Base-by-base conservation (phyloP, 2,329 filamentous ascomycete species). In the Ceratocystis papillata region DNA sequence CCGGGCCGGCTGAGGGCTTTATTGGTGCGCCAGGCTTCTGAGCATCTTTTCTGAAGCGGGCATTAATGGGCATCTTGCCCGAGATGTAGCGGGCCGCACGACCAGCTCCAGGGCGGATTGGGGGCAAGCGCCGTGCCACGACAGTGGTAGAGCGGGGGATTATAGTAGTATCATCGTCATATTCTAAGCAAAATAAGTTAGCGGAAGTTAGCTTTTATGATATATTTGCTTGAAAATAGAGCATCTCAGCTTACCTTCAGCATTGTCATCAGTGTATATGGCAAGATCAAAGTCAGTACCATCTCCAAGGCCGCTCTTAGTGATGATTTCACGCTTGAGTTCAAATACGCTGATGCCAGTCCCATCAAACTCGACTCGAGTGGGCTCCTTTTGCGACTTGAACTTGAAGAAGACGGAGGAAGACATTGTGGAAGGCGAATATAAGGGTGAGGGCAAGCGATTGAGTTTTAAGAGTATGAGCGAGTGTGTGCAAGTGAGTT, bases 341-440 rank as follows among this genome's bases (percentile, higher is more conserved):
- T 99, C 95, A 78, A 97, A 99, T 70, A 97, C 94, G 69, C 93
- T 96, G 74, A 97, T 96, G 77, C 90, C 90, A 72, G 93, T 96
- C 74, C 94, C 94, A 77, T 99, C 93, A 76, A 99, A 97, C 74
- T 92, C 89, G 73, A 99, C 91, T 74, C 92, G 86, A 67, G 90
- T 90, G 68, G 91, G 90, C 75, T 97, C 94, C 79, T 91, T 96
- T 75, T 95, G 91, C 72, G 93, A 97, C 79, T 96, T 97, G 87
- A 99, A 99, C 79, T 96, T 96, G 89, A 96, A 99, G 79, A 96
- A 97, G 74, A 99, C 94, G 71, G 92, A 97, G 67, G 94, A 96
- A 75, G 90, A 85, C 92, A 96, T 96, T 73, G 73, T 85, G 79
- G 75, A 17, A 28, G 15, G 17, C 17, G 15, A 30, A 25, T 20